Evolutionary conservation across 371 early-diverging fungal genomes (phyloP), one percentile per base, ranked within the genome.

Genomic region (Mucor irregularis): DNA sequence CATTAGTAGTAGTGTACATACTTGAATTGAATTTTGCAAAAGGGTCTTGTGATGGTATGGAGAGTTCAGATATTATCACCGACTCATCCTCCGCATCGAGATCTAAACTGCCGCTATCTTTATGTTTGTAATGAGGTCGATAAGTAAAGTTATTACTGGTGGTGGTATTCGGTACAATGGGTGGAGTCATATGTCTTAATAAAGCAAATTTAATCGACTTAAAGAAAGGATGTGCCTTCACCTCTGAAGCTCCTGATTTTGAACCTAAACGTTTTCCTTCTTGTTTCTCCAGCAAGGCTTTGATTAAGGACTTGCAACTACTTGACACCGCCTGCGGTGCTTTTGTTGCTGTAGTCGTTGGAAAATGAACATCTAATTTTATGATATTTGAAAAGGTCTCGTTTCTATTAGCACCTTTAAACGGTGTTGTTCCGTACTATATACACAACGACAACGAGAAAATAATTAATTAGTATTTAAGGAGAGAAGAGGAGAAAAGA

Each of bases 191-290:
- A 64, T 93, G 80, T 49, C 94, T 77, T 58, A 96, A 62, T 39
- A 95, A 70, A 3, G 95, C 94, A 92, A 95, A 98, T 48, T 93
- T 89, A 34, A 92, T 80, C 35, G 81, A 84, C 62, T 87, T 88
- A 76, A 99, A 98, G 66, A 93, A 97, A 30, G 87, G 76, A 67
- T 98, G 97, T n/a, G 76, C 75, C 68, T 95, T 96, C 40, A 99
- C 89, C 62, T 98, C 97, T 6, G 92, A 85, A 2, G 97, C 96
- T 10, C 97, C 97, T 2, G 88, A 84, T 22, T 79, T 80, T 21
- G 87, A 82, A 5, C 97, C 97, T 21, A 96, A 71, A 7, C 97
- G 75, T 46, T 83, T 80, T 37, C 78, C 69, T 63, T 94, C 94
- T 64, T 86, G 88, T 70, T 95, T 95, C 58, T 81, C 71, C 35